A percentile compares a stretch with the other conserved stretches of the same genome.
Conservation (phyloP, 2,329 filamentous ascomycete species). For the Pochonia chlamydosporia region DNA sequence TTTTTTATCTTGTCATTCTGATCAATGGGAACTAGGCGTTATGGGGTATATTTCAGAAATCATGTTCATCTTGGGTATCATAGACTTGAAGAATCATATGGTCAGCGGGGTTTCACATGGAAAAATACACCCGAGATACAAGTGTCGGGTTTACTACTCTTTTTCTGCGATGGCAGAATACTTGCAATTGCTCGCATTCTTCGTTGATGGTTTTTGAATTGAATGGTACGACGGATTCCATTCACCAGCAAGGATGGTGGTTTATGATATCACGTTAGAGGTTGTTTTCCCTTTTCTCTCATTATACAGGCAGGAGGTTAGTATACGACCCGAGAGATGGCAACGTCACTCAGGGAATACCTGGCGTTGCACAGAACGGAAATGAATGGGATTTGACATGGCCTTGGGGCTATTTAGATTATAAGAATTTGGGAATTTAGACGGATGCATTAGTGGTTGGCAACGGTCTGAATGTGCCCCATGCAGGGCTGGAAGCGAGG, state of each 20-base stretch:
- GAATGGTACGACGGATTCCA: no score
- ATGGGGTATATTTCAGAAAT: neutral
- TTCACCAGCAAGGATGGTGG: neutral
- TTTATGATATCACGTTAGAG: no score
- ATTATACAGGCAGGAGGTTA: constrained; percentile 1
- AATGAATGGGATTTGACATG: neutral
- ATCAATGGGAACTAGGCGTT: neutral
- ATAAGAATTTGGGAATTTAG: neutral
- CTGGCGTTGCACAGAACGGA: neutral
- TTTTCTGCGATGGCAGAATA: no score
- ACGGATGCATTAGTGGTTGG: neutral
- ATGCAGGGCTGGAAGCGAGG: no score
- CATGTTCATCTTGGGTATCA: neutral
- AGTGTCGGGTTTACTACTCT: no score
- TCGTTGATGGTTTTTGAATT: constrained; percentile 2
- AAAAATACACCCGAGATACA: neutral
- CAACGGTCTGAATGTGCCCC: neutral
- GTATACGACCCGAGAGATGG: constrained; percentile 4
- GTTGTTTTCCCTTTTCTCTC: neutral
- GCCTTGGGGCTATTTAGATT: neutral
- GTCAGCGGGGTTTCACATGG: neutral
- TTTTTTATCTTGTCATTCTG: neutral
- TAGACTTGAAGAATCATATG: neutral
- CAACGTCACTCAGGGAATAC: constrained; percentile 2
- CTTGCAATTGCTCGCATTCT: neutral